Evolutionary conservation across 2,329 filamentous ascomycete genomes (phyloP), one percentile per base, ranked within the genome.

Genomic region (Aspergillus sp.): DNA sequence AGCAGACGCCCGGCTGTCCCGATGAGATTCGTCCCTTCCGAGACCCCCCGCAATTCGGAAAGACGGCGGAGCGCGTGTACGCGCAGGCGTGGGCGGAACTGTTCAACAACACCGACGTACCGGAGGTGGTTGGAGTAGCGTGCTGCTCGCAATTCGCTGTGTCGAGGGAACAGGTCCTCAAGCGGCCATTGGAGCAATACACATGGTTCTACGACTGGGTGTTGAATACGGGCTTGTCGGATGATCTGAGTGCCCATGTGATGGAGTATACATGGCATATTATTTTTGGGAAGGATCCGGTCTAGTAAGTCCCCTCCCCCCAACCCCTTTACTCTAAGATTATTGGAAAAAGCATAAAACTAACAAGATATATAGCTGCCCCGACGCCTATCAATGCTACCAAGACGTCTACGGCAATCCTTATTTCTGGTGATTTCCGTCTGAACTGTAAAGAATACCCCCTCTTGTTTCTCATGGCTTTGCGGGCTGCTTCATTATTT

Each of bases 211-310:
- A 80, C 11, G 67, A 77, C 15, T 84, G 82, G 82, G 66, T 84
- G 7, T 59, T 82, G 10, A 69, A 78, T 0, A 83, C 81, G 0
- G 64, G 75, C 0, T 62, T 84, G 54, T 69, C 70, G 1, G 80
- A 83, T 62, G 73, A 73, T 25, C 75, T 82, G 19, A 81, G 78
- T 54, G 82, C 82, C 3, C 70, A 81, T 13, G 74, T 85, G 11
- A 71, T 84, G 69, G 83, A 85, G 67, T 85, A 84, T 71, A 78
- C 77, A 13, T 85, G 83, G 83, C 83, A 85, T 66, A 83, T 81
- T 78, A 77, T 73, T 72, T 80, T 71, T 58, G 66, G 66, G 13
- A 59, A 65, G 51, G 64, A 68, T 15, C 52, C 66, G 6, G 66
- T 68, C 13, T 68, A 59, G 57, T 63, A 59, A n/a, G 64, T 62